These are phyloP conservation scores for Actinidia arguta DNA, from an alignment of 179 eudicot genomes.

Conservation along the genomic window DNA sequence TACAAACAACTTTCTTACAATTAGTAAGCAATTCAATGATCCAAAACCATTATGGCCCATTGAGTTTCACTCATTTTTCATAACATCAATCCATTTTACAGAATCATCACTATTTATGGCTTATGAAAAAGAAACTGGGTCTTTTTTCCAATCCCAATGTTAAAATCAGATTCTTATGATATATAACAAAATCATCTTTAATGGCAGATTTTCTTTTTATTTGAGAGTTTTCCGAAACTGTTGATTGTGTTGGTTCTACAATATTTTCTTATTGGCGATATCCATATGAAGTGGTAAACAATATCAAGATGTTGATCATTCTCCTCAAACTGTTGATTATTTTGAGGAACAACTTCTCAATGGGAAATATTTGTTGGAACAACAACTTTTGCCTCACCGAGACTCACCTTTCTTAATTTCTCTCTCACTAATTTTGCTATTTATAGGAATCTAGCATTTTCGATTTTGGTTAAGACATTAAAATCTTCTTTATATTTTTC, in stretches of 20 bases:
- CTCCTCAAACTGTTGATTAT: not conserved
- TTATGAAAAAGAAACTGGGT: not conserved
- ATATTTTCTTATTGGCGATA: not conserved
- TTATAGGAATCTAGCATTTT: too few relatives aligned
- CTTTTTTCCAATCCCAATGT: not conserved
- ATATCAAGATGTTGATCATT: not conserved
- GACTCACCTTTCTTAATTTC: too few relatives aligned
- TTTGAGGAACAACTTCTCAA: not conserved
- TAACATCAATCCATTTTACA: not conserved
- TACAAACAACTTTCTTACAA: not conserved
- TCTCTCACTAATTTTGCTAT: too few relatives aligned
- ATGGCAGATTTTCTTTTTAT: too few relatives aligned
- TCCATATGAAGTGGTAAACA: not conserved
- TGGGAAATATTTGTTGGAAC: too few relatives aligned
- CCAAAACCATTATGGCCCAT: not conserved
- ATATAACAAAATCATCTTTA: too few relatives aligned
- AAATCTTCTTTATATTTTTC: too few relatives aligned
- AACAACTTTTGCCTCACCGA: too few relatives aligned
- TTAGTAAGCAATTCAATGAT: not conserved
- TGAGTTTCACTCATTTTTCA: not conserved
- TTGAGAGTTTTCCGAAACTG: not conserved
- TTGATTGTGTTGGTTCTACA: not conserved
- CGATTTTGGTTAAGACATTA: too few relatives aligned
- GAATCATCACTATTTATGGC: not conserved
- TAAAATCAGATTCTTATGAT: not conserved